Evolutionary conservation across 495 filamentous ascomycete genomes (phyloP), one percentile per base, ranked within the genome.

Genomic region (Recurvomyces mirabilis): DNA sequence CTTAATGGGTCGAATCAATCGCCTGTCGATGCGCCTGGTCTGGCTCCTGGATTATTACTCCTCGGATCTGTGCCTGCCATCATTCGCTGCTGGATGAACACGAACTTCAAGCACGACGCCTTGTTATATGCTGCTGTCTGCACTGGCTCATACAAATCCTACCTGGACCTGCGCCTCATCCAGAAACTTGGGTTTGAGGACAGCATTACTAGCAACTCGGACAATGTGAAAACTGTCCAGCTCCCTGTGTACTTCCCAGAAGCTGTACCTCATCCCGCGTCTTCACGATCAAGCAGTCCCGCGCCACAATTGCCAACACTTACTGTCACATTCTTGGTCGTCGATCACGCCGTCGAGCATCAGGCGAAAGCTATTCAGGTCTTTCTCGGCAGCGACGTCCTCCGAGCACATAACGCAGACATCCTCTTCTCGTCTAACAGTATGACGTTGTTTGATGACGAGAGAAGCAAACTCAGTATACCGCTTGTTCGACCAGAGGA

Each of bases 401-500:
- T 98, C 38, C 78, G 89, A 38, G 71, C 83, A 22, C 84, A 93
- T 60, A 88, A 81, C 56, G 88, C 87, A 18, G 93, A 98, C 60
- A 73, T 98, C 21, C 64, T 95, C 10, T 87, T 98, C 57, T 95
- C 91, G 0, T 82, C 87, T 46, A 93, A 93, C 51, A 77, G 78
- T 45, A 72, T 98, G 59, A 81, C 82, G 0, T 70, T 96, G 33
- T 85, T 87, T 49, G 84, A 89, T 55, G 82, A 88, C 55, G 83
- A 89, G 22, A 73, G 82, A 29, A 84, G 83, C 59, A 93, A 91
- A 51, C 65, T 98, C n/a, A 87, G 81, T 15, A 78, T 98, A 17
- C 91, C 89, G 20, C 79, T 98, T 47, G 87, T 93, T 36, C 77
- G 89, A 30, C 93, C 91, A n/a, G 89, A 95, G 60, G 79, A 87